phyloP scores from a whole-genome alignment of 805 yeast species.

The Schwanniomyces pseudopolymorphus region DNA sequence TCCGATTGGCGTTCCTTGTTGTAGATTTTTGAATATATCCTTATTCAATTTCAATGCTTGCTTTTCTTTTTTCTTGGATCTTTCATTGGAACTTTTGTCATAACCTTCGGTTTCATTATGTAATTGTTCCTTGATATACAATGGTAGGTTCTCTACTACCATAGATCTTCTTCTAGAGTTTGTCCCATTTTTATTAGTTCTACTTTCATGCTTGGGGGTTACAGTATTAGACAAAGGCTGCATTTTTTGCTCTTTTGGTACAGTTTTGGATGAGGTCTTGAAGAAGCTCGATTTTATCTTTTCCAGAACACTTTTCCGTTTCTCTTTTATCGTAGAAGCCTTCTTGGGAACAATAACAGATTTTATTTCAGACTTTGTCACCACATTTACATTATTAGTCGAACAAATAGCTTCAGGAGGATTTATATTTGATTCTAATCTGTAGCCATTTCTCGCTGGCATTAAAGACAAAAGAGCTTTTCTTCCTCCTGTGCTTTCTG shows the following conservation, averaged over 20 bases:
- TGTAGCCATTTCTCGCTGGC: not conserved
- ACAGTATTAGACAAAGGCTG: not conserved
- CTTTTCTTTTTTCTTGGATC: not conserved
- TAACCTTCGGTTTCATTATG: not conserved
- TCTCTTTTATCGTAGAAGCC: slow-evolving; percentile 4
- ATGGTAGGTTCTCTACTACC: slow-evolving; percentile 37
- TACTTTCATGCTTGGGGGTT: not conserved
- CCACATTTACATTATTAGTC: slow-evolving; percentile 33
- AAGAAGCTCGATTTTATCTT: slow-evolving; percentile 11
- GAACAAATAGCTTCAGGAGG: slow-evolving; percentile 28
- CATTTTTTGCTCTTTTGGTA: not conserved
- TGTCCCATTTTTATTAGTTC: not conserved
- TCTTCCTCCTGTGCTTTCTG: not conserved
- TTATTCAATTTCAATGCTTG: not conserved
- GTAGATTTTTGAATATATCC: not conserved
- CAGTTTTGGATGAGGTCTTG: not conserved
- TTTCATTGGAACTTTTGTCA: not conserved
- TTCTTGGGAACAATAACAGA: not conserved
- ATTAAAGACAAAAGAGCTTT: not conserved
- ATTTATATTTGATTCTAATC: slow-evolving; percentile 6
- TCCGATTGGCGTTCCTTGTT: not conserved
- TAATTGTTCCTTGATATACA: slow-evolving; percentile 30
- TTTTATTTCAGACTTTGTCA: slow-evolving; percentile 22
- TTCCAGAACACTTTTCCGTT: slow-evolving; percentile 12
- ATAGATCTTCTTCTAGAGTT: slow-evolving; percentile 28